These are phyloP conservation scores for Cordyceps cicadae DNA, from an alignment of 2,329 filamentous ascomycete species.

Conservation along the genomic window DNA sequence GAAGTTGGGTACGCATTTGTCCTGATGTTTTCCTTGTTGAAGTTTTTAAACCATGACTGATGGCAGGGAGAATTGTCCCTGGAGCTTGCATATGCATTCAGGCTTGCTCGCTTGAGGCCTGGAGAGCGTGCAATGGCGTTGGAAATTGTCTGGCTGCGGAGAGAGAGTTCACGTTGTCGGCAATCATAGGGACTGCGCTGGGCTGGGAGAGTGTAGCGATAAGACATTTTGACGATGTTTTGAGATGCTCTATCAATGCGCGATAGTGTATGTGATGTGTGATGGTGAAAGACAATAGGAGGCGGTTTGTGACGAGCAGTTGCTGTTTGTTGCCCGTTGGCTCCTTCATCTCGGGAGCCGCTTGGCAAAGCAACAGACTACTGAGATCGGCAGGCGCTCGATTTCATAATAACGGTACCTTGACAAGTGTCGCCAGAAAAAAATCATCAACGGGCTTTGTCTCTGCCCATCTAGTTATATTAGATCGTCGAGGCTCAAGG, in stretches of 20 bases:
- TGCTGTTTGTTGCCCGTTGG: background rate
- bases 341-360: background rate
- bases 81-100: background rate
- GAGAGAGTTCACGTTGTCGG: background rate
- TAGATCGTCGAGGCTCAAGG: background rate
- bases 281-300: background rate
- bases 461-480: background rate
- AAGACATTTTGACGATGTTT: slow-evolving; percentile 9
- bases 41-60: background rate
- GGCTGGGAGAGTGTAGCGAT: slow-evolving; percentile 11
- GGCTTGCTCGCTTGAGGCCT: slow-evolving; percentile 2
- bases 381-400: background rate
- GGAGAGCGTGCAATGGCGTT: slow-evolving; percentile 4
- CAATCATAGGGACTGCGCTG: slow-evolving; percentile 7
- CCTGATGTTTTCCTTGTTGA: slow-evolving; percentile 10
- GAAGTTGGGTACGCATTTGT: background rate
- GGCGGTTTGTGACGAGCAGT: background rate
- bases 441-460: background rate
- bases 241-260: background rate
- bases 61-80: background rate
- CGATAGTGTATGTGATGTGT: background rate
- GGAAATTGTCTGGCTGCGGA: slow-evolving; percentile 11
- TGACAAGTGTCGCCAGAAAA: no score
- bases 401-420: background rate
- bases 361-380: no score